Percentiles rank a stretch among this genome's conserved stretches.
phyloP scores from a whole-genome alignment of 768 basidiomycete species.

The Rhodosporidiobolus sp. region DNA sequence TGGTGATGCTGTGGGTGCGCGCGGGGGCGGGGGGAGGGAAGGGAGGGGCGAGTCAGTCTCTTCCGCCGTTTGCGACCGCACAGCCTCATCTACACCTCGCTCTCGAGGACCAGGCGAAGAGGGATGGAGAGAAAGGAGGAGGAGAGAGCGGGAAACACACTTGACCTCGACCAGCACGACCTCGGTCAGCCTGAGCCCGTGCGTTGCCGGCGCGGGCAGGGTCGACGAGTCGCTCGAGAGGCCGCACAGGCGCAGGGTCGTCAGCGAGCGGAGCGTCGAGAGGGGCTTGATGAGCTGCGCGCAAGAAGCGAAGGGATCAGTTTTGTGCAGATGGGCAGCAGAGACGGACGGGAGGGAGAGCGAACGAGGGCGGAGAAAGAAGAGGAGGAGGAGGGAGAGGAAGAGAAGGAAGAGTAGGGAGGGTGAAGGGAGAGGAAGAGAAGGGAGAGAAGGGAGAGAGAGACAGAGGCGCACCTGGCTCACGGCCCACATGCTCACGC shows the following conservation, averaged over 20 bases:
- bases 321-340: background rate
- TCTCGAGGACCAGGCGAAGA: no score
- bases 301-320: background rate
- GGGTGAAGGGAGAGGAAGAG: background rate
- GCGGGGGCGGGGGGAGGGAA: background rate
- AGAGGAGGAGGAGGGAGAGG: background rate
- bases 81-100: no score
- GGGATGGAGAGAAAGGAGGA: background rate
- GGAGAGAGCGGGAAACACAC: background rate
- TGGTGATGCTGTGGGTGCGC: slow-evolving; percentile 28
- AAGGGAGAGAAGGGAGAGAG: background rate
- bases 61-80: no score
- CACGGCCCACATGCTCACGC: slow-evolving; percentile 32
- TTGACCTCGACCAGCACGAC: slow-evolving; percentile 40
- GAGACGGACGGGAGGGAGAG: no score
- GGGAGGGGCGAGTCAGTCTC: background rate
- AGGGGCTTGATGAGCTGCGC: slow-evolving; percentile 33
- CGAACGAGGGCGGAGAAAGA: background rate
- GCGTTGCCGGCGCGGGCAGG: background rate
- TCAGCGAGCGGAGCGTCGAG: slow-evolving; percentile 15
- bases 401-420: background rate
- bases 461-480: slow-evolving; percentile 19
- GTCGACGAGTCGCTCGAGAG: slow-evolving; percentile 36
- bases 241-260: slow-evolving; percentile 28
- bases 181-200: slow-evolving; percentile 22